phyloP scores from a whole-genome alignment of 768 basidiomycete genomes.

The Boletus vinaceobasis region DNA sequence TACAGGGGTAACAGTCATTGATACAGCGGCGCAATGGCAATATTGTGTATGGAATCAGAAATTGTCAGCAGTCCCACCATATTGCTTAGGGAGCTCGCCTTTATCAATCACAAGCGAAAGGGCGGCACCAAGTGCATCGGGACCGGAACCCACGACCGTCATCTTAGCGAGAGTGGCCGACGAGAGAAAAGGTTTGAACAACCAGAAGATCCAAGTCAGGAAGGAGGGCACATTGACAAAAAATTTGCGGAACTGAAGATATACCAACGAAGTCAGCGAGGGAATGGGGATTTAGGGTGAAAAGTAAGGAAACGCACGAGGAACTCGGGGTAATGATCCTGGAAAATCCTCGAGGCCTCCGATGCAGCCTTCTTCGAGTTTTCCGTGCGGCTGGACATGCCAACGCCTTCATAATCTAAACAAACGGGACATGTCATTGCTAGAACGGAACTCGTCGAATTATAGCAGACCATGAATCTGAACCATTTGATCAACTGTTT shows the following conservation, averaged over 20 bases:
- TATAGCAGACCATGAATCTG: constrained; percentile 61
- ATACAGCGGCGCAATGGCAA: background rate
- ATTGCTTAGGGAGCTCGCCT: constrained; percentile 60
- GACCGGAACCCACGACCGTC: constrained; percentile 67
- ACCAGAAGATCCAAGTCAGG: constrained; percentile 82
- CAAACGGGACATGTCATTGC: background rate
- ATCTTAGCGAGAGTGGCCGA: constrained; percentile 78
- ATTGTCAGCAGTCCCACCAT: constrained; percentile 63
- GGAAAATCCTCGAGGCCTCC: constrained; percentile 72
- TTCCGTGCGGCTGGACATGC: constrained; percentile 60
- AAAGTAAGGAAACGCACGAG: constrained; percentile 39
- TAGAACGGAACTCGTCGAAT: background rate
- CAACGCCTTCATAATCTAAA: constrained; percentile 74
- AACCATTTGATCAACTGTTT: constrained; percentile 65
- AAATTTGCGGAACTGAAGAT: constrained; percentile 61
- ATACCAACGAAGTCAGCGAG: background rate
- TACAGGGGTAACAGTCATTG: background rate
- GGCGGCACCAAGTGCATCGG: constrained; percentile 54
- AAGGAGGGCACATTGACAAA: constrained; percentile 79
- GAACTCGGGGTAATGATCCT: constrained; percentile 75
- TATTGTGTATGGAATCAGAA: constrained; percentile 35
- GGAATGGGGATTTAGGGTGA: constrained; percentile 12
- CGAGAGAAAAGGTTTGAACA: constrained; percentile 72
- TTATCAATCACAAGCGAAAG: constrained; percentile 55
- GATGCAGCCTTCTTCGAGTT: constrained; percentile 76